Base-by-base conservation (phyloP, 495 filamentous ascomycete species). In the Penicillium bialowiezense region DNA sequence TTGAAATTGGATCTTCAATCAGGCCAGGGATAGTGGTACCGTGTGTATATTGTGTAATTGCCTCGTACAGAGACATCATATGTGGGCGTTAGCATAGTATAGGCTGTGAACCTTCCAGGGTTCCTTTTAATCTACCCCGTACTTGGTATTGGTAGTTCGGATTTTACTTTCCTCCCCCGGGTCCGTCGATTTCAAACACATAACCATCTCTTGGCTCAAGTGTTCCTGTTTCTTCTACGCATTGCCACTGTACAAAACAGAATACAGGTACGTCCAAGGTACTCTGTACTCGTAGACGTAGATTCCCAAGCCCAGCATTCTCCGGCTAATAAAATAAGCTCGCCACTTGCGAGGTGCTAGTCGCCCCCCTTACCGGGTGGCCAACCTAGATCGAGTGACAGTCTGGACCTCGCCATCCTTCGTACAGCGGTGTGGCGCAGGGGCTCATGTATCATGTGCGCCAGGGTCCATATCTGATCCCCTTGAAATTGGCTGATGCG, bases 371-470 rank as follows among this genome's bases (percentile, higher is more conserved):
- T 45, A 29, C 43, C 23, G 23, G 18, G 21, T 4, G n/a, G 29
- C 6, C 13, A 9, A 34, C 12, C 23, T 8, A 28, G 7, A 20
- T 15, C 4, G 14, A 41, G 8, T 24, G n/a, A n/a, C 10, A 8
- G 5, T 7, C n/a, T 18, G 8, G 10, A 8, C 5, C 31, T 44
- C 29, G 29, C 18, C 13, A 45, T 36, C 31, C 20, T n/a, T 12
- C 8, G 23, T 26, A 26, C 23, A 35, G 32, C 42, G 7, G 20
- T 35, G 43, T 45, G 43, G 43, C 43, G 43, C 31, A 36, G 29
- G 31, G 34, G 34, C 26, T 32, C 29, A 26, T 8, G 29, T 13
- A 26, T 36, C 43, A 9, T 17, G 21, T 35, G n/a, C 32, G 43
- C 43, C 20, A 36, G 29, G 3, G 20, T 45, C 43, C 17, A n/a